Evolutionary conservation across 768 basidiomycete genomes (phyloP), one percentile per base, ranked within the genome.

Genomic region (Russula dissimulans): DNA sequence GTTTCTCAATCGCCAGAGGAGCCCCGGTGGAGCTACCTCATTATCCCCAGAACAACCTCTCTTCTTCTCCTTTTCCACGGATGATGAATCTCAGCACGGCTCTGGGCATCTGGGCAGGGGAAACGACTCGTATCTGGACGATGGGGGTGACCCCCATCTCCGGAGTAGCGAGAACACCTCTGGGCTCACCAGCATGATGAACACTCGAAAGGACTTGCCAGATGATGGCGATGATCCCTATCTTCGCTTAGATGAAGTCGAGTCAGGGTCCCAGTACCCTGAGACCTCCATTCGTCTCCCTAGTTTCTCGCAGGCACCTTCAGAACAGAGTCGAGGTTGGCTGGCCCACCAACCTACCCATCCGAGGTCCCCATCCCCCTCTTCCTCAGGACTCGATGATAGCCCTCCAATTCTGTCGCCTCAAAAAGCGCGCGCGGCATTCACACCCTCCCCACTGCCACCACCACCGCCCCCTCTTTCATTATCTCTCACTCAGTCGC

Each of bases 51-150:
- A 76, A 41, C 88, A 89, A 72, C 89, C 90, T 56, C 81, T 92
- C 71, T 92, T 92, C 78, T 92, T 88, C 78, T 91, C 89, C 18
- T 91, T 91, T 72, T 85, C 85, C 47, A 89, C 88, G 63, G 87
- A 89, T 74, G 79, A 84, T 56, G 86, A 79, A 56, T 60, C 59
- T 3, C 83, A 77, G 60, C 79, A 80, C 70, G 73, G 75, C 66
- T 81, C 78, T 61, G 73, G 76, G 68, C 71, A 63, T 34, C 42
- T 18, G 26, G 61, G 15, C 11, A 52, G 54, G 57, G 57, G 75
- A 62, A 71, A 75, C 64, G 74, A 78, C 60, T 71, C 71, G 41
- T 81, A 85, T 68, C 73, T 87, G 46, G 86, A 88, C 70, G 88
- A 90, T 75, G 69, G 79, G 31, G 86, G 89, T 70, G 89, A 91